These are phyloP conservation scores for Blastobotrys peoriensis DNA, from an alignment of 805 yeast genomes.

Conservation along the genomic window DNA sequence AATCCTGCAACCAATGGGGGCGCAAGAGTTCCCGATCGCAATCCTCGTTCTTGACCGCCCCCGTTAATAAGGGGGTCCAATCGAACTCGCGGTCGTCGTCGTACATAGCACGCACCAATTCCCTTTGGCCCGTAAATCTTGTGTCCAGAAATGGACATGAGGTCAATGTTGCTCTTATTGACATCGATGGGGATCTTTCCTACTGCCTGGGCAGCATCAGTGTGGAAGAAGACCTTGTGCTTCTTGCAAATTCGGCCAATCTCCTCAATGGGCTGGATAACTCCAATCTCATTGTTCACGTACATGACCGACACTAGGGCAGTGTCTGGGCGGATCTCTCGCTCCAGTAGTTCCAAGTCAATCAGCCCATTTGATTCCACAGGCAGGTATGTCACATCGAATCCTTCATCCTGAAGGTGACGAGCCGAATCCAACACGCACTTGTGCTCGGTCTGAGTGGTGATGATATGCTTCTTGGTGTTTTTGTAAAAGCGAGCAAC, in stretches of 20 bases:
- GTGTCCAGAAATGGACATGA: conserved; percentile 91
- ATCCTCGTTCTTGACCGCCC: conserved; percentile 98
- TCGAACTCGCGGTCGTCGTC: conserved; percentile 98
- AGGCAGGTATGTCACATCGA: conserved; percentile 88
- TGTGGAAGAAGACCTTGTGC: conserved; percentile 90
- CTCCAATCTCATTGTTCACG: conserved; percentile 97
- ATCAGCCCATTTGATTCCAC: conserved; percentile 78
- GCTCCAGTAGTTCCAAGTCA: conserved; percentile 67
- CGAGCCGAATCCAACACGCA: conserved; percentile 98
- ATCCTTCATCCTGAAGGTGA: conserved; percentile 92
- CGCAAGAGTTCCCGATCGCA: conserved; percentile 93
- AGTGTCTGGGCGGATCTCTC: conserved; percentile 85
- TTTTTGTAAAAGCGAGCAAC: conserved; percentile 88
- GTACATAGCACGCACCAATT: conserved; percentile 87
- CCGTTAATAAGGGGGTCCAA: conserved; percentile 91
- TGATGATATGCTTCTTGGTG: conserved; percentile 88
- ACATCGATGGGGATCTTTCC: conserved; percentile 93
- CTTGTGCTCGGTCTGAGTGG: conserved; percentile 96
- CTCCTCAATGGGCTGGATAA: conserved; percentile 90
- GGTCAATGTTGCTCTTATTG: conserved; percentile 85
- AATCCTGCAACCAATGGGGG: conserved; percentile 95
- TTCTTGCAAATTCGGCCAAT: conserved; percentile 83
- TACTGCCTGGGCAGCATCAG: conserved; percentile 96
- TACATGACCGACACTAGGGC: conserved; percentile 90
- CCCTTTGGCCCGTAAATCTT: conserved; percentile 98